A percentile compares a stretch with the other conserved stretches of the same genome.
phyloP scores from a whole-genome alignment of 306 rosid genomes.

The Prunus mume region DNA sequence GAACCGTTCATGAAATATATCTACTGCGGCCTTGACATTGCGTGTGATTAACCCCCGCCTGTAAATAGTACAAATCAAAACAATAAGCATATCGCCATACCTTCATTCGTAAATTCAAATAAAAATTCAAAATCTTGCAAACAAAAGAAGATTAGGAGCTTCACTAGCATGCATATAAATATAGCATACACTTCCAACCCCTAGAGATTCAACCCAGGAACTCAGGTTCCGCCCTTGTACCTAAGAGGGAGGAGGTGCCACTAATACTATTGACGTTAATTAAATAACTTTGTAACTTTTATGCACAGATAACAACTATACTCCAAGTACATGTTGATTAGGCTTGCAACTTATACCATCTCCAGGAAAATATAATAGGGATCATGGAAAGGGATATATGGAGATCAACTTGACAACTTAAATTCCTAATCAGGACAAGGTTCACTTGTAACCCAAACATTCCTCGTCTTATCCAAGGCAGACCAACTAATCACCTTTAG shows the following conservation, averaged over 20 bases:
- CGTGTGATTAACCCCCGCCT: constrained; percentile 95
- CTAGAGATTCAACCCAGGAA: background rate
- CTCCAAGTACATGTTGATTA: background rate
- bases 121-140: constrained; percentile 5
- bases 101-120: background rate
- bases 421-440: background rate
- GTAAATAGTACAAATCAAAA: constrained; percentile 18
- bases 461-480: background rate
- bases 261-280: background rate
- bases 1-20: constrained; percentile 75
- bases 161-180: background rate
- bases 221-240: background rate
- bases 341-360: background rate
- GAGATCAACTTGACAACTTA: background rate
- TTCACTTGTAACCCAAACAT: background rate
- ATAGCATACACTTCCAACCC: too few relatives aligned
- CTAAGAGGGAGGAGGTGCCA: background rate
- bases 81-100: background rate
- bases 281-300: background rate
- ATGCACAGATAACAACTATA: background rate
- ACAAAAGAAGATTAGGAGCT: background rate
- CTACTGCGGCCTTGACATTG: constrained; percentile 66
- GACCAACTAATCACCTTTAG: background rate
- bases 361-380: background rate
- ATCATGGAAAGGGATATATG: background rate